Conservation (phyloP, 306 rosid species). For the Ormosia emarginata region DNA sequence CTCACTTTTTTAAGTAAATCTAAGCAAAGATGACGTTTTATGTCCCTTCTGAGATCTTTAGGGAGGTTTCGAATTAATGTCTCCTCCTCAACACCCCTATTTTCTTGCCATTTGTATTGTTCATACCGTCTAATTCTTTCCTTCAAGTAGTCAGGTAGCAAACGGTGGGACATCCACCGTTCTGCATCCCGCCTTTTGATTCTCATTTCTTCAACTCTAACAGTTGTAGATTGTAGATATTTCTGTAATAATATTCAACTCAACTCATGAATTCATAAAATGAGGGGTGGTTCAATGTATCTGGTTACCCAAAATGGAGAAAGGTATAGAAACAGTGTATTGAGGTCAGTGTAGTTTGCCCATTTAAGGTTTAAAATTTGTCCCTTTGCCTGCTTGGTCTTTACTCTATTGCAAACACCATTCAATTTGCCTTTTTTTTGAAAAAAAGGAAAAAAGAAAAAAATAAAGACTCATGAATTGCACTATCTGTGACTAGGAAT, state of each 20-base stretch:
- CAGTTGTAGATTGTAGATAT: constrained; percentile 78
- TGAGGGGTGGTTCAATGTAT: background rate
- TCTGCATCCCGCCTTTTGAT: constrained; percentile 71
- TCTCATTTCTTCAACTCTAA: constrained; percentile 89
- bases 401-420: background rate
- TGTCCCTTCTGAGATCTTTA: constrained; percentile 83
- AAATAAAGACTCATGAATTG: background rate
- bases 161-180: constrained; percentile 91
- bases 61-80: constrained; percentile 67
- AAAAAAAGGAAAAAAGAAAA: too few species aligned
- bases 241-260: constrained; percentile 45
- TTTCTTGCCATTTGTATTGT: constrained; percentile 93
- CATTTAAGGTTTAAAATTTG: background rate
- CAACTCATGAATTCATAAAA: background rate
- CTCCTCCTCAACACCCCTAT: constrained; percentile 85
- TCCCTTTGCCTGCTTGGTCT: background rate
- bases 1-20: constrained; percentile 60
- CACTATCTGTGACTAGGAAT: background rate
- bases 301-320: background rate
- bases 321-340: background rate
- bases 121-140: constrained; percentile 71
- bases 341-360: background rate
- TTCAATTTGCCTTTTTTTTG: background rate
- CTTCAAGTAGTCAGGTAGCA: constrained; percentile 68
- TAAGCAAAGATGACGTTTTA: constrained; percentile 82